Evolutionary conservation across 257 asterid species (phyloP).

Genomic region (Scutellaria minor): DNA sequence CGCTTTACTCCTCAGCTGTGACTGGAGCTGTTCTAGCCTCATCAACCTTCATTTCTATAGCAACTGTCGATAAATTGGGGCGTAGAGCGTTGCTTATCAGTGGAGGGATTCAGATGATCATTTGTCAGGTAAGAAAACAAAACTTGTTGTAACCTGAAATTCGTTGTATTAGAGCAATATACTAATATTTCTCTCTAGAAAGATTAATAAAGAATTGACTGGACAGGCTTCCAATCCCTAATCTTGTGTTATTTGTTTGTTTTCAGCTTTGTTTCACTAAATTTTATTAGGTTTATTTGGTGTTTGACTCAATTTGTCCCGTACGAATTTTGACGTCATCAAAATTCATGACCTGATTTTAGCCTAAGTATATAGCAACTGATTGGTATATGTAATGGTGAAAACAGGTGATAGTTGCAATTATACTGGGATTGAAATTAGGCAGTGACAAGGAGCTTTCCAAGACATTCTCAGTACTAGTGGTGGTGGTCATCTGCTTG

Average conservation of each 20-base stretch:
- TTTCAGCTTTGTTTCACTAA: too few species aligned
- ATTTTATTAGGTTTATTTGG: too few species aligned
- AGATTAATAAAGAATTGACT: too few species aligned
- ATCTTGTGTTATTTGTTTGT: too few species aligned
- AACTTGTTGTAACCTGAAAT: too few species aligned
- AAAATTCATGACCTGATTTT: background rate
- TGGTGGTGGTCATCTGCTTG: slow-evolving; percentile 68
- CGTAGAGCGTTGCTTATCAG: slow-evolving; percentile 62
- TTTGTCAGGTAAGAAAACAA: slow-evolving; percentile 55
- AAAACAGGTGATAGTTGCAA: slow-evolving; percentile 59
- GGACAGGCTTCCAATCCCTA: too few species aligned
- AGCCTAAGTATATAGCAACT: background rate
- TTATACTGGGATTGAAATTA: slow-evolving; percentile 66
- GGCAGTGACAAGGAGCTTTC: slow-evolving; percentile 60
- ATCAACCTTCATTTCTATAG: slow-evolving; percentile 75
- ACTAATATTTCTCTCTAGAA: too few species aligned
- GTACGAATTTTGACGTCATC: too few species aligned
- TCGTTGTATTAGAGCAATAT: too few species aligned
- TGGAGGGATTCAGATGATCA: slow-evolving; percentile 78
- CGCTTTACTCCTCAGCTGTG: slow-evolving; percentile 76
- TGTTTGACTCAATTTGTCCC: too few species aligned
- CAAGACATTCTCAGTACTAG: slow-evolving; percentile 57
- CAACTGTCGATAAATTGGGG: slow-evolving; percentile 68
- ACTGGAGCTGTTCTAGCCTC: slow-evolving; percentile 80
- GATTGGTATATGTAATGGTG: background rate